These are phyloP conservation scores for Capsella rubella DNA, from an alignment of 441 rosid species.

Conservation along the genomic window DNA sequence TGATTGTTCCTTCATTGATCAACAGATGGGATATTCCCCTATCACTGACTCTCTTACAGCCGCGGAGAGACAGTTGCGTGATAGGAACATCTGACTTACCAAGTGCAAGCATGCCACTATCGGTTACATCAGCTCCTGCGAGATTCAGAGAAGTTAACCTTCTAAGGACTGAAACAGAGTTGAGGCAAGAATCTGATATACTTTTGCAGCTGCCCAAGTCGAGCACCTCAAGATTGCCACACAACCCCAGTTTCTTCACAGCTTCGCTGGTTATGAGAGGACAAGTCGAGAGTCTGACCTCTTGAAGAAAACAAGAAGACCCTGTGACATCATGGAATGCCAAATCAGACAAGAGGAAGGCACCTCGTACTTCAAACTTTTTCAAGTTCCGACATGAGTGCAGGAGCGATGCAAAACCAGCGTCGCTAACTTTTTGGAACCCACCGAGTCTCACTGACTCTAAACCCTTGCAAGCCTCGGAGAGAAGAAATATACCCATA, in stretches of 20 bases:
- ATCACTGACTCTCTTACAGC: slow-evolving; percentile 71
- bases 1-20: slow-evolving; percentile 52
- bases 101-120: slow-evolving; percentile 56
- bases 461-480: slow-evolving; percentile 62
- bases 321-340: slow-evolving; percentile 65
- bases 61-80: slow-evolving; percentile 57
- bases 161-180: slow-evolving; percentile 50
- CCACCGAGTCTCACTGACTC: slow-evolving; percentile 63
- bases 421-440: slow-evolving; percentile 72
- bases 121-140: slow-evolving; percentile 69
- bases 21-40: slow-evolving; percentile 61
- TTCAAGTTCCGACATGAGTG: slow-evolving; percentile 63
- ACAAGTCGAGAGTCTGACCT: slow-evolving; percentile 61
- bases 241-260: slow-evolving; percentile 56
- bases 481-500: slow-evolving; percentile 70
- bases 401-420: slow-evolving; percentile 69
- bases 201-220: slow-evolving; percentile 72
- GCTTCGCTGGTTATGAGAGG: slow-evolving; percentile 63
- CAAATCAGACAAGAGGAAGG: slow-evolving; percentile 62
- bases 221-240: slow-evolving; percentile 61
- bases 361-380: slow-evolving; percentile 65
- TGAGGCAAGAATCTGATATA: slow-evolving; percentile 62
- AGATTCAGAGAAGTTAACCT: slow-evolving; percentile 59
- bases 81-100: slow-evolving; percentile 59
- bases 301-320: slow-evolving; percentile 57